These are phyloP conservation scores for Berberis thunbergii DNA, from an alignment of 164 flowering plant species.

Conservation along the genomic window DNA sequence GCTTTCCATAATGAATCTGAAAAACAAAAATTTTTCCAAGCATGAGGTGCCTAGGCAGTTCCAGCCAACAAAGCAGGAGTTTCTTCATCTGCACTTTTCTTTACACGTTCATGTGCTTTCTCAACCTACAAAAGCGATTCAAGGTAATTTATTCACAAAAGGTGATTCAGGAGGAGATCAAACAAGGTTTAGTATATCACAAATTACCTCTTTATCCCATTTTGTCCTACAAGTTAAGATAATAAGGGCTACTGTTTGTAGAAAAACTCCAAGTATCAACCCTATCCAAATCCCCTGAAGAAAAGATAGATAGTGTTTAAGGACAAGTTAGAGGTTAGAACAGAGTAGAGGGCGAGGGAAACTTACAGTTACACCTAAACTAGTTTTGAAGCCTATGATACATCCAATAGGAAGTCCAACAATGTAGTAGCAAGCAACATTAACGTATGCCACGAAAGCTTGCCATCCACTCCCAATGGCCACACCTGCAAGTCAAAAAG, in stretches of 20 bases:
- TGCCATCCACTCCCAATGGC: constrained; percentile 91
- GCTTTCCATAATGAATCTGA: background rate
- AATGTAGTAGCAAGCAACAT: constrained; percentile 51
- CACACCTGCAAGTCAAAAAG: constrained; percentile 30
- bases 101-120: constrained; percentile 38
- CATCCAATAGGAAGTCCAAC: constrained; percentile 76
- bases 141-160: background rate
- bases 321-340: background rate
- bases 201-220: constrained; percentile 51
- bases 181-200: background rate
- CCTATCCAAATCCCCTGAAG: constrained; percentile 83
- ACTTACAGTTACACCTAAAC: constrained; percentile 54
- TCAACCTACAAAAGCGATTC: constrained; percentile 29
- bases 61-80: constrained; percentile 7
- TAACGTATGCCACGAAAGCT: constrained; percentile 68
- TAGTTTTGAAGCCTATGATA: constrained; percentile 69
- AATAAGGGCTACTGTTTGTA: constrained; percentile 49
- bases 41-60: background rate
- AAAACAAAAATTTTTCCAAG: background rate
- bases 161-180: background rate
- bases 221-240: constrained; percentile 56
- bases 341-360: constrained; percentile 8
- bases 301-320: background rate
- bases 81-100: constrained; percentile 32
- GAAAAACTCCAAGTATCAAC: constrained; percentile 50